phyloP scores from a whole-genome alignment of 805 yeast species.

The Sugiyamaella mastotermitis region DNA sequence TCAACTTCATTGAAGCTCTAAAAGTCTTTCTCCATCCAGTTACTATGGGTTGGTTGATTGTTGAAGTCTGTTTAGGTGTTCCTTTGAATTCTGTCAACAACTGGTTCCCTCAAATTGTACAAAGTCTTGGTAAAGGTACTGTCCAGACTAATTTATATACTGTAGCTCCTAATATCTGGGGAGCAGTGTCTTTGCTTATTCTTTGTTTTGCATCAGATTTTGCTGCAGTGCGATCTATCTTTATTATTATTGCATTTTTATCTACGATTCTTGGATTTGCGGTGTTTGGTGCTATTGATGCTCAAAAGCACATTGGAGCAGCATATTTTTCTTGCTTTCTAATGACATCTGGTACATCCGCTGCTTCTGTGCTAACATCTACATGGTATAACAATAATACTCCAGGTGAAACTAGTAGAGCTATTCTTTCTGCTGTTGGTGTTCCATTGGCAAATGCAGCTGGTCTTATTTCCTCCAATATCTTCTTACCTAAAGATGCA shows the following conservation, averaged over 20 bases:
- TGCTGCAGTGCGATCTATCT: constrained; percentile 34
- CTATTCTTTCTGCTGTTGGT: constrained; percentile 42
- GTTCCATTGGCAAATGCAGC: constrained; percentile 54
- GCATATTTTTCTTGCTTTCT: constrained; percentile 41
- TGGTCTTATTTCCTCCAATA: constrained; percentile 48
- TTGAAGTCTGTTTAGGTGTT: constrained; percentile 42
- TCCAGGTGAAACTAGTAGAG: constrained; percentile 42
- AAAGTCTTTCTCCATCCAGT: constrained; percentile 42
- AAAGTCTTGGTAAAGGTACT: constrained; percentile 54
- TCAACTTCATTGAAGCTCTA: constrained; percentile 38
- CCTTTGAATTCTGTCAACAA: constrained; percentile 44
- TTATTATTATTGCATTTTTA: constrained; percentile 35
- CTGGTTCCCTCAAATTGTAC: constrained; percentile 52
- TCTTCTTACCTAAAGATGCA: constrained; percentile 45
- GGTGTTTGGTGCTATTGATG: constrained; percentile 42
- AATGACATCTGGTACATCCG: constrained; percentile 45
- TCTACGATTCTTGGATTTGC: constrained; percentile 41
- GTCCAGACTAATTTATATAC: constrained; percentile 65
- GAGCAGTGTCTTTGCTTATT: constrained; percentile 38
- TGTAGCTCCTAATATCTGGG: constrained; percentile 46
- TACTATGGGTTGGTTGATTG: constrained; percentile 39
- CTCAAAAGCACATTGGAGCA: constrained; percentile 33
- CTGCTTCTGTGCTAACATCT: constrained; percentile 44
- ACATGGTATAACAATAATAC: constrained; percentile 48
- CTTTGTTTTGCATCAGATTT: constrained; percentile 39